A percentile compares a stretch with the other conserved stretches of the same genome.
These are phyloP conservation scores for Xylaria sp. DNA, from an alignment of 2,329 filamentous ascomycete species.

Conservation along the genomic window DNA sequence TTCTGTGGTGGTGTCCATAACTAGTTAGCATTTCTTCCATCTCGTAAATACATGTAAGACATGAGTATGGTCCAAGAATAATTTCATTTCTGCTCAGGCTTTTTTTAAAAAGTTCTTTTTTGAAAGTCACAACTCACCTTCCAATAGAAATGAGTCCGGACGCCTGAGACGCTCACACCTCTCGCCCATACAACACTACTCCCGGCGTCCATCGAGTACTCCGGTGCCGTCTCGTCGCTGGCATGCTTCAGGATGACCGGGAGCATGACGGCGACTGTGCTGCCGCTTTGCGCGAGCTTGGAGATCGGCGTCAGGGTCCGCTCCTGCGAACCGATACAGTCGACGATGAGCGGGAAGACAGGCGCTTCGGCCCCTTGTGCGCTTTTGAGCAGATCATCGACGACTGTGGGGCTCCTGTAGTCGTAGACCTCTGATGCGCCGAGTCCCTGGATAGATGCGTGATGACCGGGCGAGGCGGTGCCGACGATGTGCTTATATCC, in stretches of 20 bases:
- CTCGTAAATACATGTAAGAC: neutral
- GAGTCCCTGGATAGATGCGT: conserved; percentile 54
- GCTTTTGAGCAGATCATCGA: conserved; percentile 47
- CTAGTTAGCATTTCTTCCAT: neutral
- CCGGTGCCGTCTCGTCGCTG: conserved; percentile 57
- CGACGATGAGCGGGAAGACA: conserved; percentile 59
- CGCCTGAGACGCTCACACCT: conserved; percentile 63
- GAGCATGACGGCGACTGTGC: conserved; percentile 67
- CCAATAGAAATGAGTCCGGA: conserved; percentile 65
- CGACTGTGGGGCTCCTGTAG: conserved; percentile 54
- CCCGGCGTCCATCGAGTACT: conserved; percentile 65
- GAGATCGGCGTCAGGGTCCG: conserved; percentile 61
- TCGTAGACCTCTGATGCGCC: conserved; percentile 61
- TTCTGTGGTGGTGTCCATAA: conserved; percentile 55
- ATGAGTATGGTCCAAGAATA: no score
- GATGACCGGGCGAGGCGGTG: conserved; percentile 58
- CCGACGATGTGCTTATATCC: conserved; percentile 63
- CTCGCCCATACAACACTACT: conserved; percentile 59
- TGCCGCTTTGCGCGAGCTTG: conserved; percentile 59
- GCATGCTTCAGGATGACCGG: conserved; percentile 68
- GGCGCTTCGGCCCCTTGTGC: conserved; percentile 39
- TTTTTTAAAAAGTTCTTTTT: neutral
- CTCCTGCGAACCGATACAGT: conserved; percentile 64
- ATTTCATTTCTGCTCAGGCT: neutral
- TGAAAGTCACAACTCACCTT: conserved; percentile 51